Percentiles rank a stretch among this genome's conserved stretches.
phyloP scores from a whole-genome alignment of 2,329 filamentous ascomycete species.

The Aspergillus tubingensis region DNA sequence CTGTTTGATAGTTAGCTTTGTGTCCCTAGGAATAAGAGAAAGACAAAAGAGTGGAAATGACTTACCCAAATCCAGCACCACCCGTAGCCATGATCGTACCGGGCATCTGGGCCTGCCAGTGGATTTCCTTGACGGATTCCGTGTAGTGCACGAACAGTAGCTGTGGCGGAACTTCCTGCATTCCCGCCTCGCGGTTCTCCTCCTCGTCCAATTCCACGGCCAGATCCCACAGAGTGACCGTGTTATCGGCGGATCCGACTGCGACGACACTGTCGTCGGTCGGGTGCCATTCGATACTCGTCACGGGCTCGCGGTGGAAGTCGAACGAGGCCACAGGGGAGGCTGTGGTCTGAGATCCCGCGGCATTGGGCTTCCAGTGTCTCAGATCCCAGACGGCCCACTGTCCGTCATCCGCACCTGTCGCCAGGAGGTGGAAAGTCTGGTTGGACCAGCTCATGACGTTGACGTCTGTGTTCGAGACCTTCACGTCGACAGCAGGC shows the following conservation, averaged over 20 bases:
- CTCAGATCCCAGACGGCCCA: slow-evolving; percentile 97
- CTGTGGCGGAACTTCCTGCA: slow-evolving; percentile 89
- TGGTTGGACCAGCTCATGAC: slow-evolving; percentile 93
- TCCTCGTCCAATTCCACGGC: slow-evolving; percentile 96
- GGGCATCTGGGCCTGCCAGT: slow-evolving; percentile 97
- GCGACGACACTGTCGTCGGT: slow-evolving; percentile 94
- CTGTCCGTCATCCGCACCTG: slow-evolving; percentile 87
- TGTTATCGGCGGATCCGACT: slow-evolving; percentile 89
- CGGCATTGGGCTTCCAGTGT: slow-evolving; percentile 76
- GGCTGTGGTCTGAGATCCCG: slow-evolving; percentile 56
- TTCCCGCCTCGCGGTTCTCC: slow-evolving; percentile 84
- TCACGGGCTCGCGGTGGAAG: slow-evolving; percentile 97
- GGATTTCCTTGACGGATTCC: slow-evolving; percentile 89
- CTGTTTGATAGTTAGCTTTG: slow-evolving; percentile 45
- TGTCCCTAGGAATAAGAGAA: background rate
- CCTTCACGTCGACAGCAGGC: slow-evolving; percentile 82
- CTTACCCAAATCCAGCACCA: slow-evolving; percentile 73
- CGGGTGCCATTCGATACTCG: slow-evolving; percentile 94
- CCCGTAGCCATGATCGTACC: slow-evolving; percentile 88
- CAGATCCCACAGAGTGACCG: slow-evolving; percentile 93
- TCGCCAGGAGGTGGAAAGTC: slow-evolving; percentile 85
- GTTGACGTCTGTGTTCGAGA: slow-evolving; percentile 86
- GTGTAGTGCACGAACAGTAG: slow-evolving; percentile 96
- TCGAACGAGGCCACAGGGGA: slow-evolving; percentile 88
- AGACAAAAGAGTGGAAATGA: slow-evolving; percentile 12